Percentiles rank a stretch among this genome's conserved stretches.
Evolutionary conservation across 2,329 filamentous ascomycete genomes (phyloP).

Genomic region (Calonectria pseudoturangicola): DNA sequence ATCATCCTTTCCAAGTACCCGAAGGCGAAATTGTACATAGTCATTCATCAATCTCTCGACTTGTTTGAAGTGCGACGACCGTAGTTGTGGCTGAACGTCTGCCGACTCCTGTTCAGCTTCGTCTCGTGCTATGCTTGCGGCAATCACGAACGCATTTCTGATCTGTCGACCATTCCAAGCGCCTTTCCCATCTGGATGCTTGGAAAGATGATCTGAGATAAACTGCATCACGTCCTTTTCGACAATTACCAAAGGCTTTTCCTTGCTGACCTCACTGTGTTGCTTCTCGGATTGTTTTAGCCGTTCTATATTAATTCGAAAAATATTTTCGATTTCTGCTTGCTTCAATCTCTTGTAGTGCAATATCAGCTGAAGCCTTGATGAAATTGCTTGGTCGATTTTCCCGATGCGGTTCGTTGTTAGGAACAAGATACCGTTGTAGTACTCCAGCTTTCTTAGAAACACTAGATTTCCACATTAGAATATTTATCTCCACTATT

Average conservation of each 20-base stretch:
- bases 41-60: constrained; percentile 26
- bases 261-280: not conserved
- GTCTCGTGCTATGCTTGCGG: constrained; percentile 20
- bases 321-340: constrained; percentile 24
- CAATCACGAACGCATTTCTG: constrained; percentile 30
- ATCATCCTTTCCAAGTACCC: constrained; percentile 27
- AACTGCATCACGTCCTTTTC: constrained; percentile 17
- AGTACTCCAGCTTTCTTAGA: constrained; percentile 30
- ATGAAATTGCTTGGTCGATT: constrained; percentile 33
- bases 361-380: constrained; percentile 25
- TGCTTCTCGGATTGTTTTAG: constrained; percentile 19
- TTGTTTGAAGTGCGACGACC: constrained; percentile 31
- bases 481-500: not conserved
- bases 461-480: constrained; percentile 15
- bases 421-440: constrained; percentile 32
- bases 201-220: constrained; percentile 13
- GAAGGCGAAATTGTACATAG: constrained; percentile 6
- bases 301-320: constrained; percentile 30
- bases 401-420: constrained; percentile 36
- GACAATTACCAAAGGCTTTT: not conserved
- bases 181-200: constrained; percentile 18
- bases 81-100: constrained; percentile 18
- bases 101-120: constrained; percentile 9
- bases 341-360: constrained; percentile 31
- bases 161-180: constrained; percentile 36